phyloP scores from a whole-genome alignment of 1,284 basidiomycete genomes.

The Bothia castanella region DNA sequence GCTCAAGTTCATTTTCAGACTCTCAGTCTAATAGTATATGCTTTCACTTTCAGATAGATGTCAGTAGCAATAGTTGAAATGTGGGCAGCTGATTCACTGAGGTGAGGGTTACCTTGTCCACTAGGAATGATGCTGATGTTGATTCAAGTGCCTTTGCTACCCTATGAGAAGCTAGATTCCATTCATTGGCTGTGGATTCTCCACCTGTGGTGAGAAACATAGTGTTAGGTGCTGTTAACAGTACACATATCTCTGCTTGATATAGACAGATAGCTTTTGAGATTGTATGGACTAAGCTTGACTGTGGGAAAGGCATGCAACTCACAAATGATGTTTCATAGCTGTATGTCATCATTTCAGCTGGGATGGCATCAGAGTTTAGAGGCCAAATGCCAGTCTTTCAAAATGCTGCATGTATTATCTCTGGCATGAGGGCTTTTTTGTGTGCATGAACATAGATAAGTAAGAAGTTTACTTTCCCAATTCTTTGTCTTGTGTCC shows the following conservation, averaged over 20 bases:
- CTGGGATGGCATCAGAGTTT: neutral
- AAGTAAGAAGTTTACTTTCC: too few species aligned
- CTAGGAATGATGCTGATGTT: neutral
- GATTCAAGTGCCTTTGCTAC: too few species aligned
- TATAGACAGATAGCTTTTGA: too few species aligned
- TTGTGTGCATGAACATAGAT: slow-evolving; percentile 1
- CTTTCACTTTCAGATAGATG: neutral
- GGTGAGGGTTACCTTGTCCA: neutral
- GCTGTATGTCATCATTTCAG: slow-evolving; percentile 3
- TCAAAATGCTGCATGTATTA: neutral
- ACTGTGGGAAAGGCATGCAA: neutral
- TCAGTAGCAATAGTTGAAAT: neutral
- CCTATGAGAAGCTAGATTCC: too few species aligned
- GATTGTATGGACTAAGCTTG: neutral
- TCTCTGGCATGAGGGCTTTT: neutral
- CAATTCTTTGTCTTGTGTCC: too few species aligned
- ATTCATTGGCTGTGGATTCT: too few species aligned
- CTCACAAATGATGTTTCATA: neutral
- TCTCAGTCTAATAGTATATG: neutral
- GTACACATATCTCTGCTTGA: too few species aligned
- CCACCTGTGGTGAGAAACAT: too few species aligned
- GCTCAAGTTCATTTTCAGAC: neutral
- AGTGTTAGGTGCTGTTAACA: too few species aligned
- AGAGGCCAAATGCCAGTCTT: slow-evolving; percentile 6
- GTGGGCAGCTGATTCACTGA: neutral